Evolutionary conservation across 2,329 filamentous ascomycete species (phyloP).

Genomic region (Aureobasidium sp.): DNA sequence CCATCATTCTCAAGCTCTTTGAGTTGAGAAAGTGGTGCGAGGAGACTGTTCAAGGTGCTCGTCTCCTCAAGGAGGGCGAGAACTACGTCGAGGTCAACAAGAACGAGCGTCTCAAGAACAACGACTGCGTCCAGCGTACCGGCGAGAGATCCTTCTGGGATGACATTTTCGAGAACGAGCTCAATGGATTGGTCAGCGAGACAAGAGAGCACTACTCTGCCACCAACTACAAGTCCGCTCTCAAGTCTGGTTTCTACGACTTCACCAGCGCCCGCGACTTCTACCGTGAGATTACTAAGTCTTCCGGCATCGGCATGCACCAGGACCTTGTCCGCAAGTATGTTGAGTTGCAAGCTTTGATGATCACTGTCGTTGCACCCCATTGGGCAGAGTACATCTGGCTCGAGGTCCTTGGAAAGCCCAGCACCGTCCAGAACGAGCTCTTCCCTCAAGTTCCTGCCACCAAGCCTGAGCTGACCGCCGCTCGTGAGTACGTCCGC

Average conservation of each 20-base stretch:
- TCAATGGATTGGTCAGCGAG: constrained; percentile 76
- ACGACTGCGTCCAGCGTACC: constrained; percentile 61
- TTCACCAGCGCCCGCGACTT: constrained; percentile 81
- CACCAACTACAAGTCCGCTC: constrained; percentile 77
- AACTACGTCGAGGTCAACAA: constrained; percentile 37
- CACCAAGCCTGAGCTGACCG: constrained; percentile 60
- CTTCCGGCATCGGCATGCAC: constrained; percentile 80
- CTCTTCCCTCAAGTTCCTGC: constrained; percentile 64
- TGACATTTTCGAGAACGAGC: constrained; percentile 84
- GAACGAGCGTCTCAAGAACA: constrained; percentile 40
- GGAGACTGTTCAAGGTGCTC: constrained; percentile 63
- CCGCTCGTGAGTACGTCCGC: constrained; percentile 76
- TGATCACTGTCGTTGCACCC: constrained; percentile 77
- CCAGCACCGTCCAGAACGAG: constrained; percentile 69
- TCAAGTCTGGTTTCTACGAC: constrained; percentile 81
- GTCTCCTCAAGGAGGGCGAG: constrained; percentile 37
- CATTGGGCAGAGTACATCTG: constrained; percentile 95
- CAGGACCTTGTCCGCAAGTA: constrained; percentile 70
- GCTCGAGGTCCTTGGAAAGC: constrained; percentile 78
- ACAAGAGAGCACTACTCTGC: constrained; percentile 70
- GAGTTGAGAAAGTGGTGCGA: constrained; percentile 88
- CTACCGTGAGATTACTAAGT: constrained; percentile 76
- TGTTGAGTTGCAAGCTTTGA: constrained; percentile 76
- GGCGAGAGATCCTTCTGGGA: constrained; percentile 76
- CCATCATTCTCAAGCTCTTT: constrained; percentile 78